Base-by-base conservation (phyloP, 2,329 filamentous ascomycete genomes). In the Parafenestella ontariensis region DNA sequence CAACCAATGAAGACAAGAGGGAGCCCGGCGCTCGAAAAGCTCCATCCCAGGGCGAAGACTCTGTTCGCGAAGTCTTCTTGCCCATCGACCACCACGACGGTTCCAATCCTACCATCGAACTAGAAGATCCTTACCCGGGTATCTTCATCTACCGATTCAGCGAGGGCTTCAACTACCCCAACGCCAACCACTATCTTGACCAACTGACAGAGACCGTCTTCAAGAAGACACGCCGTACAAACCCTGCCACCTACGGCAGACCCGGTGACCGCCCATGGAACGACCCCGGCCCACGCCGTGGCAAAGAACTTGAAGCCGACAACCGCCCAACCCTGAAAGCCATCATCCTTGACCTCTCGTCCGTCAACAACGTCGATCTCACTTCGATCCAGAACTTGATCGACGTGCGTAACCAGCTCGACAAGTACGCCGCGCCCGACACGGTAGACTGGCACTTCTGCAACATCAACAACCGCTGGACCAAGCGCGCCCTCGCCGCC, bases 71-170 rank as follows among this genome's bases (percentile, higher is more conserved):
- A 61, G 85, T 96, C 26, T 99, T 95, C 82, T 78, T 98, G 23
- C 95, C 95, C 0, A 83, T 97, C 49, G 88, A 92, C 65, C 92
- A 96, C 72, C 81, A 83, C 13, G 94, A 98, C 71, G 94, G 95
- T 34, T 92, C 91, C 3, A 98, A 98, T 74, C 94, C 94, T 0
- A 83, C 89, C 26, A 84, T 98, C 37, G 83, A 89, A 13, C 80
- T 96, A 7, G 83, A 90, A 56, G 87, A 87, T 52, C 93, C 95
- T 1, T 92, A 95, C 68, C 94, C 94, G 0, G 95, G 95, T 46
- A 85, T 99, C 66, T 97, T 98, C 78, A 96, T 99, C 70, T 98
- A 97, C 79, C 87, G 94, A 39, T 97, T 99, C 76, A 89, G 91
- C 0, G 94, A 98, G 79, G 92, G 93, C 42, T 96, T 96, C 83